phyloP scores from a whole-genome alignment of 2,329 filamentous ascomycete species.

The Sporothrix brunneoviolacea region DNA sequence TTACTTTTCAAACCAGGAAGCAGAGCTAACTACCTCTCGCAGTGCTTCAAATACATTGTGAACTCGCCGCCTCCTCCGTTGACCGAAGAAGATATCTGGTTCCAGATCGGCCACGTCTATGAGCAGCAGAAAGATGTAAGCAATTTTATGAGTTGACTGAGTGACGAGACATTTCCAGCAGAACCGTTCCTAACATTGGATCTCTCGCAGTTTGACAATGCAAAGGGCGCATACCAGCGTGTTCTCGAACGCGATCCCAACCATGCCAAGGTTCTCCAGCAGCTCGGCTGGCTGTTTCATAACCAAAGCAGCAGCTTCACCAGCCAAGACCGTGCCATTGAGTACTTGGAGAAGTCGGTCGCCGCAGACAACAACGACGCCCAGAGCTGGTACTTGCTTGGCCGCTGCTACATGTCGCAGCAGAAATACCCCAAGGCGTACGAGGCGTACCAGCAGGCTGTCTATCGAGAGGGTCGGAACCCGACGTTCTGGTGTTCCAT shows the following conservation, averaged over 20 bases:
- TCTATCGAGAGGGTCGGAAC: conserved; percentile 95
- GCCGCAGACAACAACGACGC: conserved; percentile 84
- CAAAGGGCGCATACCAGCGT: conserved; percentile 84
- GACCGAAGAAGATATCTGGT: conserved; percentile 98
- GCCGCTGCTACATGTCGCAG: conserved; percentile 98
- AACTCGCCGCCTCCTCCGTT: conserved; percentile 83
- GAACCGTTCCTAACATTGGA: conserved; percentile 21
- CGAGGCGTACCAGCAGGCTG: conserved; percentile 96
- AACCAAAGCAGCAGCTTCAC: conserved; percentile 87
- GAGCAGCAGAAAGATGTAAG: conserved; percentile 97
- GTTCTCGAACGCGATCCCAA: conserved; percentile 92
- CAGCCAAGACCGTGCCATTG: conserved; percentile 92
- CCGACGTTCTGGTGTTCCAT: conserved; percentile 99
- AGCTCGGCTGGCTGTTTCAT: conserved; percentile 95
- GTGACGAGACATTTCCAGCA: conserved; percentile 19
- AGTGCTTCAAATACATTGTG: conserved; percentile 99
- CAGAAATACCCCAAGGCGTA: conserved; percentile 98
- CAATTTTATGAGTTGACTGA: conserved; percentile 18
- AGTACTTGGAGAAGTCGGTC: conserved; percentile 95
- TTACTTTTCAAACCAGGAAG: not conserved
- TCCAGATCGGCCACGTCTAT: conserved; percentile 97
- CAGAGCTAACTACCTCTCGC: conserved; percentile 8
- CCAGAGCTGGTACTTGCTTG: conserved; percentile 97
- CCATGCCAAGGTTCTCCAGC: conserved; percentile 95
- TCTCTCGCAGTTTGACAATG: conserved; percentile 69